Evolutionary conservation across 495 filamentous ascomycete species (phyloP), one percentile per base, ranked within the genome.

Genomic region (Xeromyces bisporus): DNA sequence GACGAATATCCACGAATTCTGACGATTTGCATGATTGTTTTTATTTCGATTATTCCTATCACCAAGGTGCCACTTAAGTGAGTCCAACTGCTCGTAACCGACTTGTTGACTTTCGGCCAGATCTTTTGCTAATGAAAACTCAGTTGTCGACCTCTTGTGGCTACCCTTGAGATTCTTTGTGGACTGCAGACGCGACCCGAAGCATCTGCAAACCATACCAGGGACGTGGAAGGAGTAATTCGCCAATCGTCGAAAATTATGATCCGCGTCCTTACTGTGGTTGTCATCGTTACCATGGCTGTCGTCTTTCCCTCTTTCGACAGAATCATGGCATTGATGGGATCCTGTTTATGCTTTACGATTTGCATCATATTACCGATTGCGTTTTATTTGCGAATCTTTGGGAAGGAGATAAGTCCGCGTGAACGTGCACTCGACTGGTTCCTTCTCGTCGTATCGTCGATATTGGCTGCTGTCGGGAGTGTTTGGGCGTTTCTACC

Each of bases 11-110:
- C 89, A 1, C 56, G 67, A n/a, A 62, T 55, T 0, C 45, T 93
- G 18, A 78, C 76, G 10, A 52, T 86, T 23, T 67, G 80, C 37
- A 82, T 96, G 42, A 77, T 81, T 24, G 52, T 78, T 26, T 89
- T 83, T 53, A 78, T 94, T 39, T 75, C 78, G 30, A 83, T 96
- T 43, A 92, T 97, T 37, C 89, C 89, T 3, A 58, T 97, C 18
- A 93, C 89, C 10, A 97, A 97, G 54, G 71, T 93, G 14, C 89
- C 89, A 11, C 58, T 97, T 30, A 93, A 93, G 68, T 76, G 51
- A 59, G 67, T 56, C 23, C 5, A 15, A 3, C 20, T 15, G 18
- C 13, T 15, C 31, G 15, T 23, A 15, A n/a, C 16, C n/a, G 6
- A 10, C 18, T 10, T 9, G 13, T 30, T 17, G 27, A 30, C 28